Conservation (phyloP, 1,284 basidiomycete species). For the Puccinia hordei region DNA sequence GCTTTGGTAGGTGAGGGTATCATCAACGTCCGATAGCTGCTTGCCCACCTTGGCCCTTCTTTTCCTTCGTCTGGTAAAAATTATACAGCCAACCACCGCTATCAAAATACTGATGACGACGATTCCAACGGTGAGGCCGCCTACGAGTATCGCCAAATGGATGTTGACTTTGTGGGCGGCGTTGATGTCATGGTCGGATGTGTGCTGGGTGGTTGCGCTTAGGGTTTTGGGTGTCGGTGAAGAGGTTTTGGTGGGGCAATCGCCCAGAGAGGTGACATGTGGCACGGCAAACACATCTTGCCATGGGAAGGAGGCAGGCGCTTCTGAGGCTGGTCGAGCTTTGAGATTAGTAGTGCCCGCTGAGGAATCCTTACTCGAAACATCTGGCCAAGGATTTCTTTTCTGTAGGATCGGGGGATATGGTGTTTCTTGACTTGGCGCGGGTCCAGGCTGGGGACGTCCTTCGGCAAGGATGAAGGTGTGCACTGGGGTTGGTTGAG, state of each 20-base stretch:
- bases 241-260: constrained; percentile 13
- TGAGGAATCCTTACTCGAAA: neutral
- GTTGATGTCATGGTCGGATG: constrained; percentile 12
- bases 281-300: constrained; percentile 19
- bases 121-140: constrained; percentile 32
- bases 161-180: constrained; percentile 29
- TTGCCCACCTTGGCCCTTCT: neutral
- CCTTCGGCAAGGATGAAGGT: neutral
- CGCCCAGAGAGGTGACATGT: constrained; percentile 12
- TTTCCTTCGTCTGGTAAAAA: neutral
- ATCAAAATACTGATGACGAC: constrained; percentile 19
- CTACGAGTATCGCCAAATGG: constrained; percentile 22
- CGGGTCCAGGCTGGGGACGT: neutral
- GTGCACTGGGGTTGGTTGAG: constrained; percentile 12
- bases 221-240: neutral
- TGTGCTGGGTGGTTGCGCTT: neutral
- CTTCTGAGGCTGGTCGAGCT: neutral
- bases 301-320: neutral
- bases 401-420: neutral
- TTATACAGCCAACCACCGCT: constrained; percentile 17
- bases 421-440: constrained; percentile 7
- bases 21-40: constrained; percentile 25
- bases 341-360: neutral
- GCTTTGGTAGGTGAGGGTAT: constrained; percentile 10
- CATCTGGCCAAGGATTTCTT: constrained; percentile 9